Evolutionary conservation across 2,329 filamentous ascomycete genomes (phyloP).

Genomic region (Lecanicillium sp.): DNA sequence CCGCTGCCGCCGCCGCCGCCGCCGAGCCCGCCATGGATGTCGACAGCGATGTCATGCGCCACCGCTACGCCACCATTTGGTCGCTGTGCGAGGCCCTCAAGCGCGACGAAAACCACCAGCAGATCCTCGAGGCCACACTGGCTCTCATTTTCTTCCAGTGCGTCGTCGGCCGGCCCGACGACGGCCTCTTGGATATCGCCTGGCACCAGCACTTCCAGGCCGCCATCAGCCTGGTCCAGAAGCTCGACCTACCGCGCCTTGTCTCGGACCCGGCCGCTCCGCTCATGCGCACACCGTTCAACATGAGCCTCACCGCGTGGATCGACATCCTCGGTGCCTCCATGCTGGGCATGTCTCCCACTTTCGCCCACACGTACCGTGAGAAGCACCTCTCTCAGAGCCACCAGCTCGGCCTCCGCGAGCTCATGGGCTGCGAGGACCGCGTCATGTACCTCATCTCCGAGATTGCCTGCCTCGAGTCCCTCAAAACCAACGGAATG

Average conservation of each 20-base stretch:
- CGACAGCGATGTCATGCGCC: constrained; percentile 81
- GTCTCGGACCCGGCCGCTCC: constrained; percentile 54
- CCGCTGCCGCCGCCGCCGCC: constrained; percentile 38
- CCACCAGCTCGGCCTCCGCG: constrained; percentile 66
- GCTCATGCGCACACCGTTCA: constrained; percentile 67
- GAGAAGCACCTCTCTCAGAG: constrained; percentile 77
- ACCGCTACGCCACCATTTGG: constrained; percentile 82
- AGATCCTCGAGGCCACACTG: constrained; percentile 86
- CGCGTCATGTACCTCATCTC: constrained; percentile 97
- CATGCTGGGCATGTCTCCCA: constrained; percentile 79
- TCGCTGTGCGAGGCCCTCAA: constrained; percentile 78
- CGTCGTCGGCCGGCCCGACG: constrained; percentile 79
- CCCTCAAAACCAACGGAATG: constrained; percentile 75
- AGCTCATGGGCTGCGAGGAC: constrained; percentile 97
- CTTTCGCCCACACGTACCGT: constrained; percentile 91
- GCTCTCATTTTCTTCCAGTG: constrained; percentile 97
- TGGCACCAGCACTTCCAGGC: constrained; percentile 98
- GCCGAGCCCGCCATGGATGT: neutral
- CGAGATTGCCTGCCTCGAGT: constrained; percentile 93
- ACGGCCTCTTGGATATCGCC: constrained; percentile 81
- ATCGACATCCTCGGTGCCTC: constrained; percentile 95
- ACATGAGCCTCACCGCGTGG: constrained; percentile 91
- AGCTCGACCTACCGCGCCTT: constrained; percentile 69
- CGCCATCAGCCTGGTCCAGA: constrained; percentile 75
- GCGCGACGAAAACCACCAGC: constrained; percentile 72